Evolutionary conservation across 129 eudicot species (phyloP).

Genomic region (Escallonia herrerae): DNA sequence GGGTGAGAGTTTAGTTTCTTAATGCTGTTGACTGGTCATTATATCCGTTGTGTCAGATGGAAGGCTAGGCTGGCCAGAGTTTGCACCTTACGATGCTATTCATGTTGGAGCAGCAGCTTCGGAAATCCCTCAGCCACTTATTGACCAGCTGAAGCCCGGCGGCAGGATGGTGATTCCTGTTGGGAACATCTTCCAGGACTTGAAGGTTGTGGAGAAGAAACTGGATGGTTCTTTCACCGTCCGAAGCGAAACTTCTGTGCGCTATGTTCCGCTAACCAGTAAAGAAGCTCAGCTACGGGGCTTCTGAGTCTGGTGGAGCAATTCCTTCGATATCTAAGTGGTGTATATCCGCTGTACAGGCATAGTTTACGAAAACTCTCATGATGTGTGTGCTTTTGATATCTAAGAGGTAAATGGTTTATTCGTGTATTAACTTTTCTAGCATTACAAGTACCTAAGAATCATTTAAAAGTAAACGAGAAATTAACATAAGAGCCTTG

Average conservation of each 20-base stretch:
- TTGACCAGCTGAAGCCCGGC: constrained; percentile 93
- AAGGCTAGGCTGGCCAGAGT: constrained; percentile 82
- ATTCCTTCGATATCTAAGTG: neutral
- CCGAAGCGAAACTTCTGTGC: constrained; percentile 76
- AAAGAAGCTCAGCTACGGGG: constrained; percentile 81
- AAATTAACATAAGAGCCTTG: too few relatives aligned
- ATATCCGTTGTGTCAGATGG: constrained; percentile 49
- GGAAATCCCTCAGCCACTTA: constrained; percentile 67
- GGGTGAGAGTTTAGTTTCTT: too few relatives aligned
- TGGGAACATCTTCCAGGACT: constrained; percentile 76
- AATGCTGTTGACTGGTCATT: neutral
- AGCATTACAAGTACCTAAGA: too few relatives aligned
- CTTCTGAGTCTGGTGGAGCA: constrained; percentile 9
- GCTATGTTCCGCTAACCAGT: constrained; percentile 89
- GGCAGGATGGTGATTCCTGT: constrained; percentile 95
- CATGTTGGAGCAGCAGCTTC: constrained; percentile 99
- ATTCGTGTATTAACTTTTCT: too few relatives aligned
- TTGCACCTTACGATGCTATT: constrained; percentile 92
- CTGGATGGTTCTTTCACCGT: constrained; percentile 60
- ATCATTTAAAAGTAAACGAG: too few relatives aligned
- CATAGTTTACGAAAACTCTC: too few relatives aligned
- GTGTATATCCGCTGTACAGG: too few relatives aligned
- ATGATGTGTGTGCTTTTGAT: too few relatives aligned
- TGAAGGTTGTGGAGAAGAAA: constrained; percentile 80
- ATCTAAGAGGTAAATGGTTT: too few relatives aligned